A percentile compares a stretch with the other conserved stretches of the same genome.
phyloP scores from a whole-genome alignment of 1,284 basidiomycete genomes.

The Rhodotorula mucilaginosa region DNA sequence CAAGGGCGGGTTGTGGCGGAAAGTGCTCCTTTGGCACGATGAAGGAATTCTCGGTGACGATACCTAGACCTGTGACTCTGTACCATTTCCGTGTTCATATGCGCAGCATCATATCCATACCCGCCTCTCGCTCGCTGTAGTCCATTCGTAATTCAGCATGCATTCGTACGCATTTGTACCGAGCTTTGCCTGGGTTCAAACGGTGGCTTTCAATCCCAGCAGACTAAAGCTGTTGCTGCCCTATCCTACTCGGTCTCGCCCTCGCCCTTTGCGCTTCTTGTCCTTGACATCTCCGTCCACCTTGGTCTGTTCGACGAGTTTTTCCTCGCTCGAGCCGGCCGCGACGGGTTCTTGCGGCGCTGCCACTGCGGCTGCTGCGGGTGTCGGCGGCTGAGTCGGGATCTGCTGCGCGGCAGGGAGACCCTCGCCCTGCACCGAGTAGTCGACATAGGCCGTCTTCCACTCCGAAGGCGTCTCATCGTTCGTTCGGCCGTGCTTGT shows the following conservation, averaged over 20 bases:
- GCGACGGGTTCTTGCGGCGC: constrained; percentile 36
- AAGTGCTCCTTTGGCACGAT: constrained; percentile 5
- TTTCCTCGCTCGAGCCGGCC: constrained; percentile 45
- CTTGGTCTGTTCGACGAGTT: constrained; percentile 43
- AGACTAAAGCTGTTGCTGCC: not conserved
- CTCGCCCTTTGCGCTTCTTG: constrained; percentile 49
- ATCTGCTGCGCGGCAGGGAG: constrained; percentile 41
- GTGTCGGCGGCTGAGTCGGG: constrained; percentile 34
- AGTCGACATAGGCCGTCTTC: constrained; percentile 92
- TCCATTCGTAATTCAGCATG: no score
- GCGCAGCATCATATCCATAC: not conserved
- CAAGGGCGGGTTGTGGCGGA: constrained; percentile 7
- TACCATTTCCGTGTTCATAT: not conserved
- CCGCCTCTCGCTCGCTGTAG: no score
- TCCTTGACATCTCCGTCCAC: constrained; percentile 40
- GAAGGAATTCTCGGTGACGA: not conserved
- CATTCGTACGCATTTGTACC: no score
- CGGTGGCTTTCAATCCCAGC: no score
- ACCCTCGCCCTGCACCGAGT: constrained; percentile 55
- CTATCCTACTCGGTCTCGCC: no score
- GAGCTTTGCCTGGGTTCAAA: no score
- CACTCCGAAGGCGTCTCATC: constrained; percentile 88
- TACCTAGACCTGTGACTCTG: not conserved
- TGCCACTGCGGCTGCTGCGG: not conserved
- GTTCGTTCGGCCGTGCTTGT: constrained; percentile 90